A percentile compares a stretch with the other conserved stretches of the same genome.
These are phyloP conservation scores for Zelopaecilomyces penicillatus DNA, from an alignment of 2,329 filamentous ascomycete genomes.

Conservation along the genomic window DNA sequence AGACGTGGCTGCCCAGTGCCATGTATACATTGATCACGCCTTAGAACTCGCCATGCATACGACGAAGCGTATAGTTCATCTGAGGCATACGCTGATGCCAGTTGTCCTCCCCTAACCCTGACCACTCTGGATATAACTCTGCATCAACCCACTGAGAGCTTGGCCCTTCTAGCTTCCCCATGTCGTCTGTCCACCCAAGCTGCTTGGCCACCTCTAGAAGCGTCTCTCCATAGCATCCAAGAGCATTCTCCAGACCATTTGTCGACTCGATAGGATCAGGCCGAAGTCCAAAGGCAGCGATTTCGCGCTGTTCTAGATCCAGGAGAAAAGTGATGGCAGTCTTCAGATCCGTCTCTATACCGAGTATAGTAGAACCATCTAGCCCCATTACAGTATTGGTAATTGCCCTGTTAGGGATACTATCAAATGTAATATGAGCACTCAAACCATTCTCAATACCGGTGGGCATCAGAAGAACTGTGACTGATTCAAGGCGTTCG, in stretches of 20 bases:
- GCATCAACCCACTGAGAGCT: constrained; percentile 3
- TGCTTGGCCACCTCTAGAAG: too few relatives aligned
- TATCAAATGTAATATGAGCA: constrained; percentile 10
- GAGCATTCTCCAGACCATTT: neutral
- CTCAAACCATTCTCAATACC: constrained; percentile 7
- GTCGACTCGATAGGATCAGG: neutral
- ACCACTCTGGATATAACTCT: constrained; percentile 2
- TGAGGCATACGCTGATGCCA: too few relatives aligned
- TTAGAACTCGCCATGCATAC: too few relatives aligned
- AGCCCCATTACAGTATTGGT: neutral
- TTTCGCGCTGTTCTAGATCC: constrained; percentile 7
- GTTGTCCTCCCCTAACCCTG: neutral
- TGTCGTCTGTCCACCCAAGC: neutral
- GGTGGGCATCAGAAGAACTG: neutral
- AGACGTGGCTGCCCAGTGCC: too few relatives aligned
- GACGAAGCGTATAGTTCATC: too few relatives aligned
- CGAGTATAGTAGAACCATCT: neutral
- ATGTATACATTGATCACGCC: too few relatives aligned
- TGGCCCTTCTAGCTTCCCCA: neutral
- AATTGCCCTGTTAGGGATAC: neutral
- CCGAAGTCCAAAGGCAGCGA: constrained; percentile 6
- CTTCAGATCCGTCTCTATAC: constrained; percentile 5
- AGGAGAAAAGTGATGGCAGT: constrained; percentile 9
- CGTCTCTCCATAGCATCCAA: neutral
- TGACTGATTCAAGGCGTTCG: neutral